A percentile compares a stretch with the other conserved stretches of the same genome.
Conservation (phyloP, 2,329 filamentous ascomycete species). For the Talaromyces sp. region DNA sequence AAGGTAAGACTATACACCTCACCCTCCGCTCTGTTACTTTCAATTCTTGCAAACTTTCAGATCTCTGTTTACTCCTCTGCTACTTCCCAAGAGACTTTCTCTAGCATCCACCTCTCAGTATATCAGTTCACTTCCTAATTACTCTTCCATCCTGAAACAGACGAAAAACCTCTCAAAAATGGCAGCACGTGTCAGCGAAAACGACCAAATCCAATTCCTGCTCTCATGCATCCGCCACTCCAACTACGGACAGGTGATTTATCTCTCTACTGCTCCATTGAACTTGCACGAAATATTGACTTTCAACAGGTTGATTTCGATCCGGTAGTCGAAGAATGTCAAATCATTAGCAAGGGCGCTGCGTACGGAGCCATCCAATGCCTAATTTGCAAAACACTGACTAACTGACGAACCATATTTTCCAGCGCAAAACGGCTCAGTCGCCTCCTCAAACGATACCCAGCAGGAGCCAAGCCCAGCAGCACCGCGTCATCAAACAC, state of each 20-base stretch:
- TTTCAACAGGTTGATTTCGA: constrained; percentile 4
- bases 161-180: background rate
- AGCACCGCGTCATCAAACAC: background rate
- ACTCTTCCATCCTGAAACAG: background rate
- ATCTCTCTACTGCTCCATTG: background rate
- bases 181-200: constrained; percentile 1
- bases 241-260: background rate
- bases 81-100: background rate
- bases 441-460: constrained; percentile 4
- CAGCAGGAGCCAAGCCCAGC: background rate
- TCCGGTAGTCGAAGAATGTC: constrained; percentile 1
- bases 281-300: background rate
- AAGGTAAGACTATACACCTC: background rate
- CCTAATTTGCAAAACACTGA: background rate
- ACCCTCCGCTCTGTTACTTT: background rate
- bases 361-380: constrained; percentile 3
- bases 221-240: constrained; percentile 9
- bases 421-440: constrained; percentile 6
- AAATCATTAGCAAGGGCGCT: constrained; percentile 8
- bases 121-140: no score
- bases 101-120: background rate
- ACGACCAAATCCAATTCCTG: constrained; percentile 9
- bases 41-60: background rate
- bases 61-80: background rate
- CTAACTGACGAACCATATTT: background rate